Conservation (phyloP, 331 rosid genomes). For the Prunus yedoensis region DNA sequence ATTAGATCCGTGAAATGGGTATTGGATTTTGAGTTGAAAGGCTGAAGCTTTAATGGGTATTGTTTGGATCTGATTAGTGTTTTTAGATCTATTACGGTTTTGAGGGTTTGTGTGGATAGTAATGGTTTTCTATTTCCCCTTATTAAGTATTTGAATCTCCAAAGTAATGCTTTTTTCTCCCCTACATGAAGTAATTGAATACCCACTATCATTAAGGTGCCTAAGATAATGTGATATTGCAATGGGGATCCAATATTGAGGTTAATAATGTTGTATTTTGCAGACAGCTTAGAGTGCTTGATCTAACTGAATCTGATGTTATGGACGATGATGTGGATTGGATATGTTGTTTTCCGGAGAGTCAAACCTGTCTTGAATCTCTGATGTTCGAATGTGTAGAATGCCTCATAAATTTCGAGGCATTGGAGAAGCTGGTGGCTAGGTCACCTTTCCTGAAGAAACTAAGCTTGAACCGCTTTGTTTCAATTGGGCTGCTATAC, state of each 20-base stretch:
- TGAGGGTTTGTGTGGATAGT: background rate
- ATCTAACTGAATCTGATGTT: slow-evolving; percentile 71
- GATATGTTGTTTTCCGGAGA: slow-evolving; percentile 74
- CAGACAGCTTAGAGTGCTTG: slow-evolving; percentile 83
- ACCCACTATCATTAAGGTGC: background rate
- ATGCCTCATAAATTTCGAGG: slow-evolving; percentile 52
- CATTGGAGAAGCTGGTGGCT: slow-evolving; percentile 77
- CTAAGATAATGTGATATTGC: slow-evolving; percentile 6
- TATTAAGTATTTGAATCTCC: background rate
- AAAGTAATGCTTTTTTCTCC: background rate
- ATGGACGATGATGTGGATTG: slow-evolving; percentile 73
- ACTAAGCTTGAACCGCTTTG: slow-evolving; percentile 57
- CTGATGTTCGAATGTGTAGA: slow-evolving; percentile 77
- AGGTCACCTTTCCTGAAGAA: slow-evolving; percentile 82
- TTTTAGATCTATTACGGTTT: slow-evolving; percentile 14
- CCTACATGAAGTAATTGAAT: background rate
- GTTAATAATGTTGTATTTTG: slow-evolving; percentile 22
- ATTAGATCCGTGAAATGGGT: slow-evolving; percentile 13
- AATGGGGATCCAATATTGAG: slow-evolving; percentile 9
- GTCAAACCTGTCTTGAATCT: slow-evolving; percentile 61
- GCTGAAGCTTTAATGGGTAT: background rate
- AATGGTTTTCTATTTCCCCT: background rate
- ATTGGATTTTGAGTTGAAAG: background rate
- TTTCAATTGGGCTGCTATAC: slow-evolving; percentile 60
- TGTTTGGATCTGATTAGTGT: slow-evolving; percentile 17